Percentiles rank a stretch among this genome's conserved stretches.
phyloP scores from a whole-genome alignment of 2,329 filamentous ascomycete genomes.

The Paraphoma sp. region DNA sequence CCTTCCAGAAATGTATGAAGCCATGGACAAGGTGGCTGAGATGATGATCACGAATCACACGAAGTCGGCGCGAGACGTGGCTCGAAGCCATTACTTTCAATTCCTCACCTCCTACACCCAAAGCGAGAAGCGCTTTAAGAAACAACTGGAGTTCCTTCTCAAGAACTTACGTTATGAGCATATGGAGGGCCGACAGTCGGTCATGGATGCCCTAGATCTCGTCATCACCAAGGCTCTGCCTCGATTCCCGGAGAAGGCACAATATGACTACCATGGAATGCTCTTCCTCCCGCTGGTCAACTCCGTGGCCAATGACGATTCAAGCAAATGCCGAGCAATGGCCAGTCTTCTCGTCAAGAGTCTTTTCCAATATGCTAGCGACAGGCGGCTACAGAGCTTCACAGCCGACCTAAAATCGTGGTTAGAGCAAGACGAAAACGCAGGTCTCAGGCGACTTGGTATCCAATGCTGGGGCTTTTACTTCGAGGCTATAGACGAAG shows the following conservation, averaged over 20 bases:
- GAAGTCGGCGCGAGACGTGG: constrained; percentile 83
- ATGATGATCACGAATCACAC: constrained; percentile 98
- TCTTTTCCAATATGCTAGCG: constrained; percentile 79
- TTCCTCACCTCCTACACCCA: constrained; percentile 96
- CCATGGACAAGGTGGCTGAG: constrained; percentile 78
- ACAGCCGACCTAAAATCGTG: constrained; percentile 74
- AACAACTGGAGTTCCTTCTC: constrained; percentile 86
- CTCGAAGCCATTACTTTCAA: constrained; percentile 88
- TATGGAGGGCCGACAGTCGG: constrained; percentile 85
- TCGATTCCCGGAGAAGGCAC: constrained; percentile 68
- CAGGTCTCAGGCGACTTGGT: constrained; percentile 73
- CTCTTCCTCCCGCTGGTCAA: constrained; percentile 89
- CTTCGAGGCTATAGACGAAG: constrained; percentile 66
- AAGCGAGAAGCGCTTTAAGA: constrained; percentile 84
- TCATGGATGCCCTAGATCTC: constrained; percentile 89
- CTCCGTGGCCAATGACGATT: constrained; percentile 86
- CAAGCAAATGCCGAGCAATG: constrained; percentile 81
- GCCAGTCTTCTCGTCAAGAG: constrained; percentile 81
- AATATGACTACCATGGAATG: constrained; percentile 79
- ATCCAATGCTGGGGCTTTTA: constrained; percentile 85
- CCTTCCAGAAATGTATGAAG: constrained; percentile 88
- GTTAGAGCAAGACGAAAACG: constrained; percentile 76
- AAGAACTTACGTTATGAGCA: constrained; percentile 91
- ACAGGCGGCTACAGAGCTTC: constrained; percentile 74
- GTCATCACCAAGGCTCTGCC: constrained; percentile 75